Evolutionary conservation across 2,329 filamentous ascomycete genomes (phyloP).

Genomic region (Botrytis fabae): DNA sequence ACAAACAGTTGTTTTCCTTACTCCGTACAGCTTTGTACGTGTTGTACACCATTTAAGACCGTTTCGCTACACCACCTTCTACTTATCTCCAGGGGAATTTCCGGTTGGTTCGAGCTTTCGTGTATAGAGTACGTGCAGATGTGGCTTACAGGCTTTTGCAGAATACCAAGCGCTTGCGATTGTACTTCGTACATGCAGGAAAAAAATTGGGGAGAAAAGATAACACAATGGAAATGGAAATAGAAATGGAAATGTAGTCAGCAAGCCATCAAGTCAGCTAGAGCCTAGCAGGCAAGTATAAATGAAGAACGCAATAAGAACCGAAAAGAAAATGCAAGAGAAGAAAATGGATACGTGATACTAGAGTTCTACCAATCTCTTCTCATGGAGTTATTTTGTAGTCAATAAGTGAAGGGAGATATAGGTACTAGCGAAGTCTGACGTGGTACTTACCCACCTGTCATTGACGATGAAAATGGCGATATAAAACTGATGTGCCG

Average conservation of each 20-base stretch:
- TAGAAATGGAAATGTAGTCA: background rate
- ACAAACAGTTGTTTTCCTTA: conserved; percentile 2
- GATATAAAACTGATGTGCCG: background rate
- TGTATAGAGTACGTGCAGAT: conserved; percentile 6
- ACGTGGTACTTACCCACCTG: conserved; percentile 14
- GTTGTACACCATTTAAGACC: background rate
- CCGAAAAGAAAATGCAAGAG: background rate
- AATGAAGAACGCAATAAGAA: background rate
- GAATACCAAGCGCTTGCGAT: background rate
- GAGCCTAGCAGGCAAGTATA: background rate
- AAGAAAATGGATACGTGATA: background rate
- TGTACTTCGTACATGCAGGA: background rate
- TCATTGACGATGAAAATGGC: background rate
- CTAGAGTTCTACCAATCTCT: background rate
- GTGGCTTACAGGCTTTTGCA: background rate
- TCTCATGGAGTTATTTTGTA: background rate
- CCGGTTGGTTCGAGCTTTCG: background rate
- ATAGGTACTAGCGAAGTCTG: conserved; percentile 3
- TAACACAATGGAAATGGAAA: background rate
- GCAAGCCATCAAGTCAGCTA: background rate
- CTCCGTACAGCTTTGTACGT: background rate
- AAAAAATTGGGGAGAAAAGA: background rate
- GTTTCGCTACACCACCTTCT: background rate
- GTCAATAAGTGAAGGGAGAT: background rate
- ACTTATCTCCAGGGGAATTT: background rate